Evolutionary conservation across 352 stramenopile species (phyloP), one percentile per base, ranked within the genome.

Genomic region (Phytopythium mirpurense): DNA sequence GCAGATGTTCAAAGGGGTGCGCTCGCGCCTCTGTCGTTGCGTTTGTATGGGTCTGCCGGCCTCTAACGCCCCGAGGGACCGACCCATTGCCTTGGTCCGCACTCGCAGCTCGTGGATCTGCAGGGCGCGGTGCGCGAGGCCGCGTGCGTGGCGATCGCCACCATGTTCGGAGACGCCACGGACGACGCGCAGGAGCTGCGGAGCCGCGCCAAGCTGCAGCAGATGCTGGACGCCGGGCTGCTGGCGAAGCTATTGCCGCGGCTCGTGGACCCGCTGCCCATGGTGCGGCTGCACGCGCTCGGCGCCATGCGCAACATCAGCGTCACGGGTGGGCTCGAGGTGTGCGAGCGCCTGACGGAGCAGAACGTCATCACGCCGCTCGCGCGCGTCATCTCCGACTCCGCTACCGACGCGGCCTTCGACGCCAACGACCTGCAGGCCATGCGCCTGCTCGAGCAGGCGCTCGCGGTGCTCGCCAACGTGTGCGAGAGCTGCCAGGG

Each of bases 231-330:
- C 49, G 70, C 67, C 26, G 85, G 85, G 0, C 64, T 95, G n/a
- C 60, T 93, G 2, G 70, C 72, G 49, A 93, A 93, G 60, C 78
- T 95, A 42, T 78, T 95, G 41, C 85, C 83, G 56, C 74, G 85
- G n/a, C 68, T 93, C 38, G 82, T 89, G 43, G 85, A 95, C 57
- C 77, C 83, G 44, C 68, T 90, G 51, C 82, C 80, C 26, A 91
- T 93, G 77, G 83, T 95, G 57, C 79, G 85, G 8, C 76, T 93
- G 36, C 77, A 93, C 57, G 83, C 82, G 9, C 61, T 95, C 9
- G 85, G 85, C 21, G 85, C 85, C 15, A 66, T 93, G 49, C 82
- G 83, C 59, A 95, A 95, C 63, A 90, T 95, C 48, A 93, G 81
- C 56, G 79, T 93, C n/a, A 89, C 83, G 0, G 85, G 85, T 44